Conservation (phyloP, 495 filamentous ascomycete genomes). For the Coniosporium apollinis region DNA sequence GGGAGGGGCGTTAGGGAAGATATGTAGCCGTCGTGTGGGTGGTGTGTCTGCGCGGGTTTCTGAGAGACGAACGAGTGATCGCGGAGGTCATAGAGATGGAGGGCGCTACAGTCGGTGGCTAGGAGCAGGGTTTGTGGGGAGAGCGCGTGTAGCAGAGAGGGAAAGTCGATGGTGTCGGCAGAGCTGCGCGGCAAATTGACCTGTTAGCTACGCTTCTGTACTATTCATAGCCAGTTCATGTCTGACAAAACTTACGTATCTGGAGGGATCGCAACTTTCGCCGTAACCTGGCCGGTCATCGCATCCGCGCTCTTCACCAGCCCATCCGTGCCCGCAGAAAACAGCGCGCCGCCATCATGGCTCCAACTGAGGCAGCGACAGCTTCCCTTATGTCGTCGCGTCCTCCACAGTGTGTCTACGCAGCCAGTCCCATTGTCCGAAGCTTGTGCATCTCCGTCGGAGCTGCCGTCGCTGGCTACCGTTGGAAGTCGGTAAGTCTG, state of each 20-base stretch:
- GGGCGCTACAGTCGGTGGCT: slow-evolving; percentile 71
- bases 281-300: slow-evolving; percentile 61
- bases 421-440: slow-evolving; percentile 40
- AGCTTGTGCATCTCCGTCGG: slow-evolving; percentile 20
- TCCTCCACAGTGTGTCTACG: slow-evolving; percentile 76
- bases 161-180: slow-evolving; percentile 35
- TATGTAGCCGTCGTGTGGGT: slow-evolving; percentile 83
- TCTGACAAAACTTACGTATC: slow-evolving; percentile 10
- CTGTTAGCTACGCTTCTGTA: neutral
- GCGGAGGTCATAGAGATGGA: slow-evolving; percentile 86
- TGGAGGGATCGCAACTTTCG: slow-evolving; percentile 51
- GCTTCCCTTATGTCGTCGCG: slow-evolving; percentile 79
- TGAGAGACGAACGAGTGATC: slow-evolving; percentile 29
- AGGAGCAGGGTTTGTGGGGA: slow-evolving; percentile 79
- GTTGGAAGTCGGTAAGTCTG: slow-evolving; percentile 66
- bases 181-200: slow-evolving; percentile 11
- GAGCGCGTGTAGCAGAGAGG: slow-evolving; percentile 62
- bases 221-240: neutral
- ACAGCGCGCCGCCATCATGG: slow-evolving; percentile 56
- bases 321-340: slow-evolving; percentile 80
- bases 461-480: slow-evolving; percentile 22
- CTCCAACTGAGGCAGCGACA: slow-evolving; percentile 66
- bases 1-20: slow-evolving; percentile 77
- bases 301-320: slow-evolving; percentile 74
- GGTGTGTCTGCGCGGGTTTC: slow-evolving; percentile 58